Evolutionary conservation across 768 basidiomycete species (phyloP), one percentile per base, ranked within the genome.

Genomic region (Boletus pseudo-olivaceus): DNA sequence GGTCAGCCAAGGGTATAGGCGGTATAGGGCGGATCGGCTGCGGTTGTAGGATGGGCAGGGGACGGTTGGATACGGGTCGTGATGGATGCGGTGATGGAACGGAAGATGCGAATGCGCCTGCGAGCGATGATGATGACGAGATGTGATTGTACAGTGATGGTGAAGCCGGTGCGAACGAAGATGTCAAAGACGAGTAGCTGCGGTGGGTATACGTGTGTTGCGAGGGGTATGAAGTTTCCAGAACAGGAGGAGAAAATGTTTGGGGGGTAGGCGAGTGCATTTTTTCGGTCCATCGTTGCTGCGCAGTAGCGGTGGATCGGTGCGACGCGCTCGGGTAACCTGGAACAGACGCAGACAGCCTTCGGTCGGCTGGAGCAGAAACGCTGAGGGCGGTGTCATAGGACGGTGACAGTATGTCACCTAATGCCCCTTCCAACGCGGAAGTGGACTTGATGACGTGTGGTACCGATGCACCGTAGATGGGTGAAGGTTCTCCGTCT

Each of bases 1-100:
- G 62, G 2, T 71, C 69, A 3, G 59, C 62, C 26, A 70, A 47
- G 14, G 71, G 71, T 45, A 70, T 70, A 9, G 63, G 71, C 9
- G 69, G 69, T 54, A 70, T 70, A 1, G 71, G 71, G 0, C 69
- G 69, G 39, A 70, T 71, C 47, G 69, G 69, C 54, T 70, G 69
- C 0, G 69, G 69, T 49, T 70, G 69, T 3, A 65, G 20, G 20
- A 70, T 70, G n/a, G 69, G 71, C 15, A 70, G 20, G 9, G 23
- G 67, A 29, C 26, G 20, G 8, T 37, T 40, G 15, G 54, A 37
- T 32, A 48, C 41, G 49, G 53, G 49, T 52, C 62, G 59, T 51
- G 62, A 55, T 46, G 58, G 43, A 34, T 56, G 47, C 12, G 47
- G 49, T 44, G 58, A 49, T 42, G 56, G 58, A 12, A 38, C 52